Evolutionary conservation across 2,329 filamentous ascomycete species (phyloP).

Genomic region (Helotiales sp.): DNA sequence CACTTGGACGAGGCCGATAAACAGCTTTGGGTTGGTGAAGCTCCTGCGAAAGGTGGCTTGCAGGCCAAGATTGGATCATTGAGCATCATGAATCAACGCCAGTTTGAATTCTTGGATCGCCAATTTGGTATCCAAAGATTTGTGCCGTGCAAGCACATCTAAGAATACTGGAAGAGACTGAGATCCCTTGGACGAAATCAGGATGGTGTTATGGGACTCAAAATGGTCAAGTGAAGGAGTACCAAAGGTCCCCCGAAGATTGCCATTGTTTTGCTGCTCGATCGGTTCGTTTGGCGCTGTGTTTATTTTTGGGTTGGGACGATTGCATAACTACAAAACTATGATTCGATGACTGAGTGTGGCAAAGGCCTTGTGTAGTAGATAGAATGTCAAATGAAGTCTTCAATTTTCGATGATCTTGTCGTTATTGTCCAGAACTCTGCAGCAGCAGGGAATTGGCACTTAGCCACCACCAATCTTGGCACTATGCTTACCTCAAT

Average conservation of each 20-base stretch:
- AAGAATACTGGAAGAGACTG: neutral
- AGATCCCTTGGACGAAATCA: neutral
- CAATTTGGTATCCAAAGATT: conserved; percentile 21
- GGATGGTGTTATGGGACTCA: neutral
- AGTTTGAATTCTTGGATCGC: conserved; percentile 23
- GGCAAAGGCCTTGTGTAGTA: neutral
- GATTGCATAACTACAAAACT: neutral
- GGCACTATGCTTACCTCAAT: neutral
- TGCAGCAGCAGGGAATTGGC: neutral
- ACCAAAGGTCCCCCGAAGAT: conserved; percentile 5
- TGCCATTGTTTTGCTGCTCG: neutral
- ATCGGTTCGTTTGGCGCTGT: neutral
- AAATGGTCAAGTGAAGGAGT: neutral
- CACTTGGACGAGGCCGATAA: conserved; percentile 31
- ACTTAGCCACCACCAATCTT: conserved; percentile 1
- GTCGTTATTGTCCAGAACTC: neutral
- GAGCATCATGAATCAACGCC: conserved; percentile 21
- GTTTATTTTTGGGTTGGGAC: neutral
- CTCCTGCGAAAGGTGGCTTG: conserved; percentile 34
- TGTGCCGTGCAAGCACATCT: conserved; percentile 24
- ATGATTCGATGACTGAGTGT: neutral
- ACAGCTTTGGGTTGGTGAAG: conserved; percentile 34
- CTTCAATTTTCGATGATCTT: neutral
- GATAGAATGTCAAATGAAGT: conserved; percentile 6
- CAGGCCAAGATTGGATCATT: conserved; percentile 36